phyloP scores from a whole-genome alignment of 1,284 basidiomycete species.

The Sphagnurus paluster region DNA sequence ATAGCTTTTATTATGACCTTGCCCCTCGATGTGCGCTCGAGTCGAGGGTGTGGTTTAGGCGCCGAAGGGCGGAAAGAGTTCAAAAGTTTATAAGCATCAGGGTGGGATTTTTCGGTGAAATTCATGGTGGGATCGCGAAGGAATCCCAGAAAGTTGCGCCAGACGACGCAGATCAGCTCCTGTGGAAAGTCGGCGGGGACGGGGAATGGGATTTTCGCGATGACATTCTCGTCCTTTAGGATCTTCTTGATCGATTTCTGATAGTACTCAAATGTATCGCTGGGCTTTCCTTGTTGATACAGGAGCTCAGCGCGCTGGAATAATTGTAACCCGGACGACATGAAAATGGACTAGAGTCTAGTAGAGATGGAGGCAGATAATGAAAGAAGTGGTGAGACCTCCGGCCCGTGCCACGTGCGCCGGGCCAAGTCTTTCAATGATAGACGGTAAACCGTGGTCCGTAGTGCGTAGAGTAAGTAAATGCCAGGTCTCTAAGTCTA shows the following conservation, averaged over 20 bases:
- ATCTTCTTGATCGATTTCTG: slow-evolving; percentile 29
- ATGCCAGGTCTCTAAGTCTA: no score
- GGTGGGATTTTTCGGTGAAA: slow-evolving; percentile 20
- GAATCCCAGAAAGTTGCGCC: slow-evolving; percentile 27
- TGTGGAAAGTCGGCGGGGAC: slow-evolving; percentile 21
- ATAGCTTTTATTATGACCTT: slow-evolving; percentile 29
- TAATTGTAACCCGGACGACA: slow-evolving; percentile 19
- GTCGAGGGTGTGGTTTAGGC: slow-evolving; percentile 19
- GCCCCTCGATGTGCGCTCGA: slow-evolving; percentile 19
- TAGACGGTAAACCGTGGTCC: no score
- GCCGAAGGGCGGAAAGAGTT: slow-evolving; percentile 26
- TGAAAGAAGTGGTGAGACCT: no score
- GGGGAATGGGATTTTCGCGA: slow-evolving; percentile 14
- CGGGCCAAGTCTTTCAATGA: no score
- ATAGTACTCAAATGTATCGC: slow-evolving; percentile 25
- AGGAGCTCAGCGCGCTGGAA: slow-evolving; percentile 21
- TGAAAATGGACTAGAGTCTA: no score
- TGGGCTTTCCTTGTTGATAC: slow-evolving; percentile 14
- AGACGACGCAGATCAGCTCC: slow-evolving; percentile 24
- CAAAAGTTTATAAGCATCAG: slow-evolving; percentile 32
- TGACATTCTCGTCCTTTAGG: slow-evolving; percentile 24
- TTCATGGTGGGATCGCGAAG: slow-evolving; percentile 24
- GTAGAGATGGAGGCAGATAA: no score
- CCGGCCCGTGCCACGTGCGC: no score
- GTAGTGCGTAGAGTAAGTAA: no score